Base-by-base conservation (phyloP, 1,139 yeast genomes). In the Kluyveromyces sp. region DNA sequence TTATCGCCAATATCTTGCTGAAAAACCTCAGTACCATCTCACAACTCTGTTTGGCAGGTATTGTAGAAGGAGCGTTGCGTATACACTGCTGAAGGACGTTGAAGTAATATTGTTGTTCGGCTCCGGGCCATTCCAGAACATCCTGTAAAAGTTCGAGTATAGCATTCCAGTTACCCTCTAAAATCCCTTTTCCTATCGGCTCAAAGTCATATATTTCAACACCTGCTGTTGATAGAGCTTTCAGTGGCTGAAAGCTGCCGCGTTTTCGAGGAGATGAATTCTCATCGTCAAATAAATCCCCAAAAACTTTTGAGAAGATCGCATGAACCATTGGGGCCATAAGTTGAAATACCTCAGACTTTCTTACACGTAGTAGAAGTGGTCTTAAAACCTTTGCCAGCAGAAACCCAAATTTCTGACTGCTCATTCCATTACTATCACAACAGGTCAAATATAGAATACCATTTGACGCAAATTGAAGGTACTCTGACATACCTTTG, bases 161-260 rank as follows among this genome's bases (percentile, higher is more conserved):
- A 6, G 42, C 35, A 31, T 36, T 40, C 40, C 41, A 51, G 13
- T 40, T 33, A 2, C 25, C 16, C 7, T 41, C 39, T 16, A 48
- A 20, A 12, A 45, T 12, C 3, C 32, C 26, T 9, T 39, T 3
- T 3, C 47, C 41, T 15, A 50, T 36, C 1, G 51, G 37, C 12
- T 43, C 41, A 18, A 53, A 52, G 9, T 53, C 54, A 1, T 34
- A 38, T 6, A 42, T 20, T 8, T 41, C 42, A 4, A 51, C 43
- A 13, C 55, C 57, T 3, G 41, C 49, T 3, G 57, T 46, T 3
- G 53, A 50, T 30, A 53, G 46, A 2, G 52, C 54, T 39, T 46
- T 53, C 19, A 52, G 41, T 0, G 51, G 46, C 31, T 49, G 52
- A 12, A 38, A 16, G 15, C 42, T 42, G 34, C 29, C 7, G 40